Conservation (phyloP, 352 stramenopile species). For the Globisporangium radiosum region DNA sequence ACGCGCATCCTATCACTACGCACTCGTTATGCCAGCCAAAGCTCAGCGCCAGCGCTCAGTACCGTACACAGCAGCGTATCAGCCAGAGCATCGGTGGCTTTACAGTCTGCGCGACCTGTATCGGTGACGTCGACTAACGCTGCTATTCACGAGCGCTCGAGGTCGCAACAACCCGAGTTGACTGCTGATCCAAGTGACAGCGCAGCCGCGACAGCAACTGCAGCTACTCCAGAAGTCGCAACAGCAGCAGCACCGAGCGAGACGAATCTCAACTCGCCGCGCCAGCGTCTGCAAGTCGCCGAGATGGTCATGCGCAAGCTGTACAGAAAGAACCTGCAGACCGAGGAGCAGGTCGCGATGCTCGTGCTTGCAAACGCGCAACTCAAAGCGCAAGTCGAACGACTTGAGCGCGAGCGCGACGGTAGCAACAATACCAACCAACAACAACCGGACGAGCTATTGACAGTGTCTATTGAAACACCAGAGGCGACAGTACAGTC, state of each 20-base stretch:
- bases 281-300: constrained; percentile 37
- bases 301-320: constrained; percentile 61
- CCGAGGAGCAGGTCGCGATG: constrained; percentile 22
- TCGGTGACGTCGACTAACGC: background rate
- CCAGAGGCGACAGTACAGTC: no score
- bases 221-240: no score
- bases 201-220: background rate
- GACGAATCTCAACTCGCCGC: constrained; percentile 28
- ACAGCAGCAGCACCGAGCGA: background rate
- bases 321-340: constrained; percentile 43
- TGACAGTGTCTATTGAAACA: no score
- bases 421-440: background rate
- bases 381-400: constrained; percentile 13
- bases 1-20: no score
- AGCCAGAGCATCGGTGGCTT: background rate
- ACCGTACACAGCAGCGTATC: background rate
- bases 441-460: no score
- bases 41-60: constrained; percentile 18
- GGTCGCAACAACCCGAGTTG: background rate
- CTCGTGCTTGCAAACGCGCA: constrained; percentile 22
- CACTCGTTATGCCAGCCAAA: constrained; percentile 11
- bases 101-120: background rate
- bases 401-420: constrained; percentile 7
- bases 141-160: background rate
- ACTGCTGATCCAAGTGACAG: background rate